phyloP scores from a whole-genome alignment of 257 asterid genomes.

The Solanum tarijense region DNA sequence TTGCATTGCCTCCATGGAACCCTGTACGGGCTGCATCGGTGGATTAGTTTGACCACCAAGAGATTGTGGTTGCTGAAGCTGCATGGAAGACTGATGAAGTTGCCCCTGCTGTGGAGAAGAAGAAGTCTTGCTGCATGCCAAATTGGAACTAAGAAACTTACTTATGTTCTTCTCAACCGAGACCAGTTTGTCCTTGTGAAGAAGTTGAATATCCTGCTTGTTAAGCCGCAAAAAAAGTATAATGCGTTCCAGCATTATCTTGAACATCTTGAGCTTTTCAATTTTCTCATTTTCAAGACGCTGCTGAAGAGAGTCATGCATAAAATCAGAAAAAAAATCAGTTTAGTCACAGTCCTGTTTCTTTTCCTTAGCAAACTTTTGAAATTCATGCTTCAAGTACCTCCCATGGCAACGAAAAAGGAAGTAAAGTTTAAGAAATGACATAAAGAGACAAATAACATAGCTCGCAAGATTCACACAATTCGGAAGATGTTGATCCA shows the following conservation, averaged over 20 bases:
- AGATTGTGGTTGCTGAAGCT: constrained; percentile 4
- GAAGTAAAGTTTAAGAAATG: background rate
- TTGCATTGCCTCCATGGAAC: constrained; percentile 36
- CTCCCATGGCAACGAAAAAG: background rate
- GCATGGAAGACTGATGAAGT: background rate
- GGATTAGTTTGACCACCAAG: constrained; percentile 21
- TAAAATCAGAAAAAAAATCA: constrained; percentile 11
- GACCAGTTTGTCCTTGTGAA: constrained; percentile 52
- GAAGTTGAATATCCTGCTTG: constrained; percentile 46
- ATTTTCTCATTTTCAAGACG: constrained; percentile 56
- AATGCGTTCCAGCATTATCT: constrained; percentile 65
- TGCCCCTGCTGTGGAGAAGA: constrained; percentile 39
- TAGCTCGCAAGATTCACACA: background rate
- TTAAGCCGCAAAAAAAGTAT: constrained; percentile 41
- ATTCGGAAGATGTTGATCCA: background rate
- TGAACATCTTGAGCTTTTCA: constrained; percentile 58
- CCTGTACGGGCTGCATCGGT: constrained; percentile 57
- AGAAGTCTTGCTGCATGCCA: constrained; percentile 59
- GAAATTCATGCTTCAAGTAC: background rate
- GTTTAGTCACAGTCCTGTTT: background rate
- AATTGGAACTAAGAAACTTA: constrained; percentile 45
- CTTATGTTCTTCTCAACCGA: constrained; percentile 63
- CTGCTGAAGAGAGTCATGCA: constrained; percentile 68
- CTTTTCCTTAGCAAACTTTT: background rate
- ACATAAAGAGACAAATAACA: background rate